These are phyloP conservation scores for Isatis lusitanica DNA, from an alignment of 441 rosid genomes.

Conservation along the genomic window DNA sequence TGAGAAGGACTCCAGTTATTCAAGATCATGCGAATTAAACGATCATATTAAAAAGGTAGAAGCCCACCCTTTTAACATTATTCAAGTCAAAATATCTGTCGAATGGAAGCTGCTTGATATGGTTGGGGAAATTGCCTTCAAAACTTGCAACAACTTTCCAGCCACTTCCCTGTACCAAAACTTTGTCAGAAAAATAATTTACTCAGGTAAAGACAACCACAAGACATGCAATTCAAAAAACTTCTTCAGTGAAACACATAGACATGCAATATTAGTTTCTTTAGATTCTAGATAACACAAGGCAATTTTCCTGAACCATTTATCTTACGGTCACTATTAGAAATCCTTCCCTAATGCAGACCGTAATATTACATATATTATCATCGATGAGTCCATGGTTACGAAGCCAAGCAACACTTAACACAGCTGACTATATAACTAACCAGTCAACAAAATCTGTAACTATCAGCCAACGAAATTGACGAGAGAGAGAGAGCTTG, in stretches of 20 bases:
- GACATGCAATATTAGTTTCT: neutral
- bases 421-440: too few relatives aligned
- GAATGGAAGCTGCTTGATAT: conserved; percentile 62
- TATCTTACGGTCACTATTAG: too few relatives aligned
- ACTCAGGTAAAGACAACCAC: conserved; percentile 9
- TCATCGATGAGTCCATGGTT: too few relatives aligned
- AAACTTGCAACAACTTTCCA: conserved; percentile 74
- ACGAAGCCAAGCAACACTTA: too few relatives aligned
- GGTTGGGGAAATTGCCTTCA: conserved; percentile 64
- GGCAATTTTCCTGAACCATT: neutral
- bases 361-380: too few relatives aligned
- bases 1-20: neutral
- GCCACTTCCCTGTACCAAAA: conserved; percentile 55
- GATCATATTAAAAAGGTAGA: neutral
- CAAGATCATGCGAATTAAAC: neutral
- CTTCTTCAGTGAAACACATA: neutral
- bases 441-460: too few relatives aligned
- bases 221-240: conserved; percentile 16
- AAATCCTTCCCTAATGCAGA: too few relatives aligned
- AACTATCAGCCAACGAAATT: too few relatives aligned
- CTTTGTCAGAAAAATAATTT: conserved; percentile 11
- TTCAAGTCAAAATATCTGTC: conserved; percentile 67
- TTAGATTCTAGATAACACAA: conserved; percentile 12
- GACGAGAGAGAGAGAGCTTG: too few relatives aligned
- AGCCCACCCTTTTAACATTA: conserved; percentile 62